A percentile compares a stretch with the other conserved stretches of the same genome.
These are phyloP conservation scores for Lactifluus rugatus DNA, from an alignment of 768 basidiomycete species.

Conservation along the genomic window DNA sequence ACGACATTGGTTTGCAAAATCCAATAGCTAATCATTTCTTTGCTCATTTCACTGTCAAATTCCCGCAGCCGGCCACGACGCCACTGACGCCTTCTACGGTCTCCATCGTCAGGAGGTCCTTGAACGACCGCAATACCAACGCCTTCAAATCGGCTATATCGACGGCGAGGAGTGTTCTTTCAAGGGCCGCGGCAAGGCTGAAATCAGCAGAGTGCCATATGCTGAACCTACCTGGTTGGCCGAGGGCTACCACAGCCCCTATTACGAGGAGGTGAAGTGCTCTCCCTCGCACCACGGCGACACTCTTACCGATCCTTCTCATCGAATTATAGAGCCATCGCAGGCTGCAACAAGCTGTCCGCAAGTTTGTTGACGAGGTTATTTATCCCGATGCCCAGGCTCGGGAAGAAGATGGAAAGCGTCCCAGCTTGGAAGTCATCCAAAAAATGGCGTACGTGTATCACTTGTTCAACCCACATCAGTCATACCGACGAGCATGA, in stretches of 20 bases:
- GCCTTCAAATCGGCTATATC: conserved; percentile 67
- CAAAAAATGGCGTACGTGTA: conserved; percentile 78
- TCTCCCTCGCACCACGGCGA: neutral
- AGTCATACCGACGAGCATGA: neutral
- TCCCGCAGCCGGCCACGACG: conserved; percentile 66
- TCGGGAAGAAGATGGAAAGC: conserved; percentile 85
- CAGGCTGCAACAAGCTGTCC: conserved; percentile 48
- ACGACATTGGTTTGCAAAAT: conserved; percentile 50
- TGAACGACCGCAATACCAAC: conserved; percentile 58
- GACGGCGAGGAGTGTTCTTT: conserved; percentile 52
- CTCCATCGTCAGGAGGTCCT: conserved; percentile 85
- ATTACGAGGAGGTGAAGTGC: conserved; percentile 55
- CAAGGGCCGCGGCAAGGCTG: conserved; percentile 40
- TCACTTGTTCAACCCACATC: neutral
- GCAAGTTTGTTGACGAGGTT: conserved; percentile 59
- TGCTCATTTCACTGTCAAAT: neutral
- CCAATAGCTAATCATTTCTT: neutral
- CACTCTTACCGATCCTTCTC: neutral
- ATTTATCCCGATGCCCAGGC: conserved; percentile 42
- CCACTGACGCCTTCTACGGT: conserved; percentile 80
- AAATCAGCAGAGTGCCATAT: conserved; percentile 70
- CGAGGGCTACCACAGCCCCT: conserved; percentile 61
- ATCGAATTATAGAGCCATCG: conserved; percentile 44
- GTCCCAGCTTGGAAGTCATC: conserved; percentile 65
- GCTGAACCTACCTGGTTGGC: conserved; percentile 81